Percentiles rank a stretch among this genome's conserved stretches.
phyloP scores from a whole-genome alignment of 225 moss, liverwort and hornwort genomes.

The Straminergon stramineum region DNA sequence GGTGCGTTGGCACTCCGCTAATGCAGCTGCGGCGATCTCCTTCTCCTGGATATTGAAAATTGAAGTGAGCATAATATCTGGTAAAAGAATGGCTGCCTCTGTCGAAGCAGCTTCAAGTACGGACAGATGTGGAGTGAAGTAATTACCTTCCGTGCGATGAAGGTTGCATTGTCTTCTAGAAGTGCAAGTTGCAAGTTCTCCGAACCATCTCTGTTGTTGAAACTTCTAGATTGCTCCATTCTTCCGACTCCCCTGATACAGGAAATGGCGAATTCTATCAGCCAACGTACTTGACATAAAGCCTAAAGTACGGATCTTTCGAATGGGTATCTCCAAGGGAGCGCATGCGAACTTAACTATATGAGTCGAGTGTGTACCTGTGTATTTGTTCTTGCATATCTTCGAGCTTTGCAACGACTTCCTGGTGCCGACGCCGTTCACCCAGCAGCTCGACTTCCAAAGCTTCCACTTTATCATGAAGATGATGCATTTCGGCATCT shows the following conservation, averaged over 20 bases:
- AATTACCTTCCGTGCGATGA: conserved; percentile 32
- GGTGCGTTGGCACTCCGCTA: conserved; percentile 52
- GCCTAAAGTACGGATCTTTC: background rate
- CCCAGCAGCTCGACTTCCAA: conserved; percentile 57
- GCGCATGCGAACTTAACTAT: background rate
- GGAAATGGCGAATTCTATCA: background rate
- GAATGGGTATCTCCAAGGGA: background rate
- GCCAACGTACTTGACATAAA: background rate
- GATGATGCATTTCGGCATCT: conserved; percentile 45
- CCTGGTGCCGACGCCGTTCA: conserved; percentile 63
- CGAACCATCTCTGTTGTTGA: conserved; percentile 6
- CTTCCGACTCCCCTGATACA: conserved; percentile 35
- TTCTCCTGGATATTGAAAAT: conserved; percentile 20
- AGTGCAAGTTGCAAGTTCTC: conserved; percentile 30
- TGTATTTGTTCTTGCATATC: conserved; percentile 62
- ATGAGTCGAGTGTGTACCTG: conserved; percentile 15
- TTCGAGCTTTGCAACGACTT: conserved; percentile 54
- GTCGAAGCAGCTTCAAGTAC: background rate
- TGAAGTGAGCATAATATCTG: background rate
- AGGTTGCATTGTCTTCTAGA: conserved; percentile 23
- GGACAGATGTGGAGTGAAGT: background rate
- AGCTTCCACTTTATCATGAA: conserved; percentile 58
- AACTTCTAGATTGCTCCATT: conserved; percentile 20
- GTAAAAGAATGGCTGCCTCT: background rate
- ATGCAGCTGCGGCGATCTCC: conserved; percentile 41